Evolutionary conservation across 495 filamentous ascomycete species (phyloP).

Genomic region (Chaetomium cochliodes): DNA sequence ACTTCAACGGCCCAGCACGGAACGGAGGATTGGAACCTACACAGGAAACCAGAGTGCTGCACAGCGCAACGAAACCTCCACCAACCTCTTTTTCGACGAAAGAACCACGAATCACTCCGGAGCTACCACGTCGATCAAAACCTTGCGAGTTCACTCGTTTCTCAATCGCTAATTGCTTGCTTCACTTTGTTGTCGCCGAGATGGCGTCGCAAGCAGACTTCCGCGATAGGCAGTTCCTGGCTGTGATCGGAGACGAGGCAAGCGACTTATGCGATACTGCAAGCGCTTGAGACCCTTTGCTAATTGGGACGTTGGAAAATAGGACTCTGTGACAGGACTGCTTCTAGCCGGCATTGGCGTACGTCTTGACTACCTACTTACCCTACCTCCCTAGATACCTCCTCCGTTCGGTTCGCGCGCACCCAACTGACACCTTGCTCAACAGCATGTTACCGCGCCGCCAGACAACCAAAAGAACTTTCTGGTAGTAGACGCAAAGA

Average conservation of each 20-base stretch:
- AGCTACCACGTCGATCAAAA: background rate
- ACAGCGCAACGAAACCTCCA: background rate
- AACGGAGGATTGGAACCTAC: too few relatives aligned
- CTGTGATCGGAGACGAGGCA: conserved; percentile 97
- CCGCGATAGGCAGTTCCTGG: conserved; percentile 93
- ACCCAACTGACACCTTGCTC: conserved; percentile 10
- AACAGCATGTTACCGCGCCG: conserved; percentile 46
- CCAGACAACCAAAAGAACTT: conserved; percentile 95
- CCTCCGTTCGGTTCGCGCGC: background rate
- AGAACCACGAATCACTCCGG: background rate
- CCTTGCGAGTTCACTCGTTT: background rate
- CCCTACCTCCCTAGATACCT: too few relatives aligned
- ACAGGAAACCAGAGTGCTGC: background rate
- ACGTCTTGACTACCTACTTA: conserved; percentile 38
- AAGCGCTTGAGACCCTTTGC: background rate
- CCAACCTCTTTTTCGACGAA: background rate
- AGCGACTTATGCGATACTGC: conserved; percentile 21
- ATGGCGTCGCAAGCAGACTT: conserved; percentile 61
- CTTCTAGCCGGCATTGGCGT: conserved; percentile 94
- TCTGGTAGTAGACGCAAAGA: conserved; percentile 91
- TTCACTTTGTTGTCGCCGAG: background rate
- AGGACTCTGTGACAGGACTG: conserved; percentile 93
- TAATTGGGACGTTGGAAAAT: conserved; percentile 19
- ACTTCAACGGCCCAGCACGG: conserved; percentile 11
- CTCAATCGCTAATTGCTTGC: conserved; percentile 1